These are phyloP conservation scores for Polytrichum formosum DNA, from an alignment of 225 moss, liverwort and hornwort genomes.

Conservation along the genomic window DNA sequence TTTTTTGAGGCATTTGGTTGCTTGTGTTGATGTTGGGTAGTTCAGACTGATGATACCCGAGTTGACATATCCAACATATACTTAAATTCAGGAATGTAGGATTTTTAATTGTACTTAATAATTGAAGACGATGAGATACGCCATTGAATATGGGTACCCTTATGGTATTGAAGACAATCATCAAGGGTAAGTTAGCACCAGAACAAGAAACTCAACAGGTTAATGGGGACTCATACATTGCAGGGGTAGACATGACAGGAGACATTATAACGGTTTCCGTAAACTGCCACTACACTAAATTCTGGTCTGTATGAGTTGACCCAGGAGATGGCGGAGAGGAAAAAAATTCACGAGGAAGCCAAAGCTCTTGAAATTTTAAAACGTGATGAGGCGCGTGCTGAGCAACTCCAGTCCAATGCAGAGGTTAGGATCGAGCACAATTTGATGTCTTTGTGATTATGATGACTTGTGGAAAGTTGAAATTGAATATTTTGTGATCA, in stretches of 20 bases:
- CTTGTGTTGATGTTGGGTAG: too few relatives aligned
- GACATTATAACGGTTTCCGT: not conserved
- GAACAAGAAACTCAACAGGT: too few relatives aligned
- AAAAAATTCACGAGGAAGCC: conserved; percentile 45
- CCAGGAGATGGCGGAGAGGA: conserved; percentile 50
- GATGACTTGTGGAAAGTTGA: too few relatives aligned
- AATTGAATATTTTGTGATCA: too few relatives aligned
- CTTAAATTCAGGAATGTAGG: too few relatives aligned
- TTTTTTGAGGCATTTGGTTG: too few relatives aligned
- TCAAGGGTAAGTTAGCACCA: not conserved
- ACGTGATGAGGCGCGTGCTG: conserved; percentile 59
- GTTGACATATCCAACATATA: too few relatives aligned
- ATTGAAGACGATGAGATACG: too few relatives aligned
- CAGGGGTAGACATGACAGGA: not conserved
- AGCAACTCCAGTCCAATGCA: conserved; percentile 34
- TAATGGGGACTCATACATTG: not conserved
- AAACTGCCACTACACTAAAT: not conserved
- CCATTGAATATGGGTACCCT: too few relatives aligned
- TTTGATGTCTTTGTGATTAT: too few relatives aligned
- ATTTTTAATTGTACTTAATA: too few relatives aligned
- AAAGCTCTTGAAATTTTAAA: conserved; percentile 49
- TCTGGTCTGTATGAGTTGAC: not conserved
- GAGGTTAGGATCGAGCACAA: conserved; percentile 24
- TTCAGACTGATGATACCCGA: too few relatives aligned
- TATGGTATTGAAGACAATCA: not conserved